A percentile compares a stretch with the other conserved stretches of the same genome.
Conservation (phyloP, 805 yeast species). For the Schwanniomyces occidentalis region DNA sequence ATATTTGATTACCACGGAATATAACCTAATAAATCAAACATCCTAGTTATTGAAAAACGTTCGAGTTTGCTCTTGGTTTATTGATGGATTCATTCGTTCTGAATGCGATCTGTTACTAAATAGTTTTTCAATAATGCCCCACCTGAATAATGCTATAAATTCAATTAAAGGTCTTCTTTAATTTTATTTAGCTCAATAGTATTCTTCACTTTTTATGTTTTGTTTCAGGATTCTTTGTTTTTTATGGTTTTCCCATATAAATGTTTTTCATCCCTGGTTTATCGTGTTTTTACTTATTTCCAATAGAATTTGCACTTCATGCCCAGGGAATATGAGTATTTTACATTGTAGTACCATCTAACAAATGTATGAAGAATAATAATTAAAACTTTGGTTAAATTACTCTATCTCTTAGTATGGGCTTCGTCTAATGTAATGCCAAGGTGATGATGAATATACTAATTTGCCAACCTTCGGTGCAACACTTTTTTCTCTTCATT, state of each 20-base stretch:
- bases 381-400: too few species aligned
- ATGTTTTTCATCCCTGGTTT: slow-evolving; percentile 47
- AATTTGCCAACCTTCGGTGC: too few species aligned
- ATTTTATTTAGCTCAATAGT: slow-evolving; percentile 12
- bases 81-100: slow-evolving; percentile 20
- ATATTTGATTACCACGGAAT: slow-evolving; percentile 35
- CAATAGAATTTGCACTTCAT: slow-evolving; percentile 47
- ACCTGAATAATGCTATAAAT: slow-evolving; percentile 12
- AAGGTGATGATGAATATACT: too few species aligned
- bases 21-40: slow-evolving; percentile 29
- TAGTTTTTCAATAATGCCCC: slow-evolving; percentile 10
- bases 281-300: slow-evolving; percentile 42
- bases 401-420: too few species aligned
- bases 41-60: slow-evolving; percentile 7
- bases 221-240: slow-evolving; percentile 25
- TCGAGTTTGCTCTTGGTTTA: slow-evolving; percentile 2
- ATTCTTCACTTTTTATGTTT: slow-evolving; percentile 9
- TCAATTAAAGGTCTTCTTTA: slow-evolving; percentile 18
- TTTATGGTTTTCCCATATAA: slow-evolving; percentile 38
- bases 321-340: slow-evolving; percentile 50
- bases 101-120: slow-evolving; percentile 12
- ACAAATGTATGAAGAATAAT: too few species aligned
- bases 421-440: too few species aligned
- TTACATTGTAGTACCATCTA: too few species aligned
- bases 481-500: too few species aligned